Base-by-base conservation (phyloP, 2,329 filamentous ascomycete species). In the Ophiostoma pallidulum region DNA sequence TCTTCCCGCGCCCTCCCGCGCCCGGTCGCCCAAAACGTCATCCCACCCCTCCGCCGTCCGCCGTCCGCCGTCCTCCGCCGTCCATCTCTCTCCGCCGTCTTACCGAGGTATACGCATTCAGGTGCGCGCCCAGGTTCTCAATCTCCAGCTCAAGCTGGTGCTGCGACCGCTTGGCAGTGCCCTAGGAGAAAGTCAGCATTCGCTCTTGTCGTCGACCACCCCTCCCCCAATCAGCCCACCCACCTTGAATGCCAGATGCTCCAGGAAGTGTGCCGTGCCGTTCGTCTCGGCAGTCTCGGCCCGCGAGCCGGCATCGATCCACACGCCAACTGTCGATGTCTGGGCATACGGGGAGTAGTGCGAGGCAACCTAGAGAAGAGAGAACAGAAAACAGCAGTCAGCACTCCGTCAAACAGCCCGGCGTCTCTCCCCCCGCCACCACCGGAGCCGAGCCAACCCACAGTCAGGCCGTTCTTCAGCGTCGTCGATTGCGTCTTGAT, bases 241-340 rank as follows among this genome's bases (percentile, higher is more conserved):
- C 78, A 94, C 89, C 87, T 98, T 98, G 83, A 98, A 98, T 62
- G 94, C 94, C 69, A 98, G 80, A 76, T 98, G 92, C 79, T 98
- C 92, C 62, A 98, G 82, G 78, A 98, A 98, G 76, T 98, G 92
- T 64, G 92, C 92, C 62, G 92, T 98, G 72, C 92, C 92, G 75
- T 97, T 98, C 65, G 87, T 97, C 80, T 89, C 89, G 73, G 92
- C 83, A 60, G 92, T 98, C 79, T 98, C 92, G 68, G 92, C 89
- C 70, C 92, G 81, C 70, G 89, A 96, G 67, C 92, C 92, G 68
- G 94, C 91, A 73, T 98, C 94, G 69, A 98, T 98, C 90, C 92
- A 98, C 58, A 98, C 88, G 67, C 92, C 92, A 62, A 97, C 90
- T 48, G 91, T 97, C 62, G 90, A 95, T 54, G 92, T 97, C 77